These are phyloP conservation scores for Trichodelitschia bisporula DNA, from an alignment of 495 filamentous ascomycete genomes.

Conservation along the genomic window DNA sequence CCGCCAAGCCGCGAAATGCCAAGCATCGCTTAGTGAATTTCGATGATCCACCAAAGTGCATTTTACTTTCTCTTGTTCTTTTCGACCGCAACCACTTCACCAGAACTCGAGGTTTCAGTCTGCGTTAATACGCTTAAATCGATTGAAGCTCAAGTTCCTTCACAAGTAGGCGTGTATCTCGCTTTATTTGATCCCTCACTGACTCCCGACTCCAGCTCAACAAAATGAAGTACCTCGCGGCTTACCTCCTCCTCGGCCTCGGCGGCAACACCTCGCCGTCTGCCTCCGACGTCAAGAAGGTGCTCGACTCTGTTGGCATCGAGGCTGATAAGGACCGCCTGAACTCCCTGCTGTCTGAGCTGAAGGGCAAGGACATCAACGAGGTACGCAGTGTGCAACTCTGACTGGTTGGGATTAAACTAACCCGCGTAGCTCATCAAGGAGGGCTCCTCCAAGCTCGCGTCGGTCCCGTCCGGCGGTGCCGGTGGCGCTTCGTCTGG, in stretches of 20 bases:
- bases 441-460: conserved; percentile 79
- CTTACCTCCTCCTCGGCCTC: conserved; percentile 89
- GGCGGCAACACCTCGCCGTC: conserved; percentile 82
- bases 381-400: conserved; percentile 30
- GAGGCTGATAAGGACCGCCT: conserved; percentile 82
- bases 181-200: background rate
- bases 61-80: conserved; percentile 12
- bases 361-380: conserved; percentile 93
- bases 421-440: conserved; percentile 56
- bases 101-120: conserved; percentile 64
- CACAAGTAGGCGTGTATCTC: background rate
- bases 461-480: conserved; percentile 89
- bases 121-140: conserved; percentile 77
- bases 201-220: conserved; percentile 3
- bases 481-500: conserved; percentile 38
- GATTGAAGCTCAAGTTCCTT: conserved; percentile 76
- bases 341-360: conserved; percentile 62
- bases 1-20: background rate
- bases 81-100: conserved; percentile 11
- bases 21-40: conserved; percentile 19
- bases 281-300: conserved; percentile 64
- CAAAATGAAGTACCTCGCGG: conserved; percentile 99
- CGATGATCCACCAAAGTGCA: conserved; percentile 3
- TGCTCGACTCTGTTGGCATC: conserved; percentile 86
- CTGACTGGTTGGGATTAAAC: background rate